A percentile compares a stretch with the other conserved stretches of the same genome.
phyloP scores from a whole-genome alignment of 2,329 filamentous ascomycete species.

The Ophiostoma montium region DNA sequence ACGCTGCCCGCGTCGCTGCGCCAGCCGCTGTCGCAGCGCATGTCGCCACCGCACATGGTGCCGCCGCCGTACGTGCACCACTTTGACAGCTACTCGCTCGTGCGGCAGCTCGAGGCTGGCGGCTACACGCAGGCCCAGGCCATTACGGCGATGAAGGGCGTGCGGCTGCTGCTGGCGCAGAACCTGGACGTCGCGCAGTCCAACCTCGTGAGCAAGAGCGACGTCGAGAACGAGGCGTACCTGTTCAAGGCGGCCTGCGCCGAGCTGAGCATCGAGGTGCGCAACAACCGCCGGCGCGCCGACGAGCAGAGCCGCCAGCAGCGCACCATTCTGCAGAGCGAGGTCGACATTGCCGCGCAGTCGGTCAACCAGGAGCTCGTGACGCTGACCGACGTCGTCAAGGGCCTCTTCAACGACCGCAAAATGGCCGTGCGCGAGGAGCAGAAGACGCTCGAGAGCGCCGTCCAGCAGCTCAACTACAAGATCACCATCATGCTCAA shows the following conservation, averaged over 20 bases:
- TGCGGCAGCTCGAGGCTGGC: conserved; percentile 58
- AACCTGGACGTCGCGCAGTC: conserved; percentile 72
- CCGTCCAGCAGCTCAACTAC: conserved; percentile 89
- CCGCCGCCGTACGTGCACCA: conserved; percentile 81
- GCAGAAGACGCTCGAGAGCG: conserved; percentile 70
- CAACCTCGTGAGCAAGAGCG: conserved; percentile 74
- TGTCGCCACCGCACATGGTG: conserved; percentile 49
- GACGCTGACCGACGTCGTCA: conserved; percentile 77
- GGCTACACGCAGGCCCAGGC: conserved; percentile 65
- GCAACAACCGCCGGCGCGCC: conserved; percentile 58
- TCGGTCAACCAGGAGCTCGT: conserved; percentile 69
- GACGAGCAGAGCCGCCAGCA: conserved; percentile 74
- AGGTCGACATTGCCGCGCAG: conserved; percentile 85
- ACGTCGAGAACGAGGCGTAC: conserved; percentile 91
- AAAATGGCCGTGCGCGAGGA: conserved; percentile 86
- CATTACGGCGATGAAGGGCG: conserved; percentile 81
- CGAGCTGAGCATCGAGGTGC: conserved; percentile 77
- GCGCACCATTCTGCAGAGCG: conserved; percentile 76
- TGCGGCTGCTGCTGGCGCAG: conserved; percentile 59
- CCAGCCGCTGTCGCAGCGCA: conserved; percentile 18
- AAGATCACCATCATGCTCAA: conserved; percentile 86
- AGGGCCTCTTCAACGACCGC: conserved; percentile 90
- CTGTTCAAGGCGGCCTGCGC: conserved; percentile 88
- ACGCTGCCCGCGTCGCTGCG: neutral
- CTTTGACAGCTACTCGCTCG: conserved; percentile 87